Conservation (phyloP, 257 asterid genomes). For the Solanum phureja region DNA sequence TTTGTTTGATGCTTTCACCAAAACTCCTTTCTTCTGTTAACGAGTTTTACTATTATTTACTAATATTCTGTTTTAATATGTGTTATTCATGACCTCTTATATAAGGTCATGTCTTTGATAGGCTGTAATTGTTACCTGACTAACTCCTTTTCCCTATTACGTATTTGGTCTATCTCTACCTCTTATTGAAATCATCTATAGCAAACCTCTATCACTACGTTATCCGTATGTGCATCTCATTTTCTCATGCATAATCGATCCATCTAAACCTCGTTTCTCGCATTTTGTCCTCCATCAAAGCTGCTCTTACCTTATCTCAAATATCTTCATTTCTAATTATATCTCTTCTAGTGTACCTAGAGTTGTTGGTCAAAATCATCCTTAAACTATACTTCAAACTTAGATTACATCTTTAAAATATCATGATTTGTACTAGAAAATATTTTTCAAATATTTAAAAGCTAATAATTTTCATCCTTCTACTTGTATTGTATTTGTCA, state of each 20-base stretch:
- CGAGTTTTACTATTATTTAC: neutral
- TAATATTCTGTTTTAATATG: too few species aligned
- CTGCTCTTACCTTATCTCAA: too few species aligned
- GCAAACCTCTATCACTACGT: neutral
- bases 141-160: rapidly evolving
- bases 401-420: too few species aligned
- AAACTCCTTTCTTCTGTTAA: neutral
- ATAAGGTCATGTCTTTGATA: too few species aligned
- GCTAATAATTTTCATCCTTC: neutral
- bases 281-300: neutral
- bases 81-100: too few species aligned
- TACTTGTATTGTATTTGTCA: neutral
- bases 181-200: too few species aligned
- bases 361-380: neutral
- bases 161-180: neutral
- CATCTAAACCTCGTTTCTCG: neutral
- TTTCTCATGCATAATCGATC: neutral
- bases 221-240: neutral
- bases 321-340: too few species aligned
- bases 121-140: too few species aligned
- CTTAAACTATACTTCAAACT: too few species aligned
- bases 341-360: too few species aligned
- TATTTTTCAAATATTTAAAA: too few species aligned
- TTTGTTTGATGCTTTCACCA: neutral
- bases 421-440: rapidly evolving